Percentiles rank a stretch among this genome's conserved stretches.
phyloP scores from a whole-genome alignment of 345 rosid species.

The Rhodomyrtus tomentosa region DNA sequence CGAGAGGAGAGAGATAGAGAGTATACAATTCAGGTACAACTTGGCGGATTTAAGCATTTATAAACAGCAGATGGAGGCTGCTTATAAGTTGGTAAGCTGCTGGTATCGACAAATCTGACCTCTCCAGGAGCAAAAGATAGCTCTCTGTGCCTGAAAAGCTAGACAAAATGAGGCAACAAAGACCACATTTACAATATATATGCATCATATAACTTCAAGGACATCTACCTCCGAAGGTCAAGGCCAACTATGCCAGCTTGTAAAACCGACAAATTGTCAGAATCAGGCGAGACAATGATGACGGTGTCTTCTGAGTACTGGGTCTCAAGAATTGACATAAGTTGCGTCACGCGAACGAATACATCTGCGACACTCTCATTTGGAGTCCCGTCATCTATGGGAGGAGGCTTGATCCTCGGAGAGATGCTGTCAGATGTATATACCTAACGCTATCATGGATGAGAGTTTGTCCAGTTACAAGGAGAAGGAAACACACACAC shows the following conservation, averaged over 20 bases:
- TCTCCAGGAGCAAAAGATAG: slow-evolving; percentile 69
- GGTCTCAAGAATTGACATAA: slow-evolving; percentile 93
- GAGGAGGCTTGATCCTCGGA: slow-evolving; percentile 75
- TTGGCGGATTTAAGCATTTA: slow-evolving; percentile 75
- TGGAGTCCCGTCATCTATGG: slow-evolving; percentile 84
- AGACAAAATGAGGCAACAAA: neutral
- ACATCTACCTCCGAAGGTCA: slow-evolving; percentile 58
- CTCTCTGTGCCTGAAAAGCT: slow-evolving; percentile 54
- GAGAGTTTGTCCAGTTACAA: neutral
- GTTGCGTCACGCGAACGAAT: slow-evolving; percentile 83
- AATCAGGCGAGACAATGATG: slow-evolving; percentile 76
- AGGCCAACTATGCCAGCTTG: slow-evolving; percentile 86
- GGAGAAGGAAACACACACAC: neutral
- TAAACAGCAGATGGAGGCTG: slow-evolving; percentile 81
- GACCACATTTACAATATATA: neutral
- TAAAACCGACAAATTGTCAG: slow-evolving; percentile 71
- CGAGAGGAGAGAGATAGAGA: neutral
- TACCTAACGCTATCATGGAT: slow-evolving; percentile 28
- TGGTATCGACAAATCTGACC: slow-evolving; percentile 61
- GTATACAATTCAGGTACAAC: slow-evolving; percentile 30
- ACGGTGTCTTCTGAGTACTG: slow-evolving; percentile 75
- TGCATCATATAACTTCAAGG: neutral
- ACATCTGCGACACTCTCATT: slow-evolving; percentile 84
- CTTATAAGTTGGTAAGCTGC: slow-evolving; percentile 68
- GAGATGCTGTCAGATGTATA: slow-evolving; percentile 76